Evolutionary conservation across 371 early-diverging fungal genomes (phyloP), one percentile per base, ranked within the genome.

Genomic region (Polyrhizophydium stewartii): DNA sequence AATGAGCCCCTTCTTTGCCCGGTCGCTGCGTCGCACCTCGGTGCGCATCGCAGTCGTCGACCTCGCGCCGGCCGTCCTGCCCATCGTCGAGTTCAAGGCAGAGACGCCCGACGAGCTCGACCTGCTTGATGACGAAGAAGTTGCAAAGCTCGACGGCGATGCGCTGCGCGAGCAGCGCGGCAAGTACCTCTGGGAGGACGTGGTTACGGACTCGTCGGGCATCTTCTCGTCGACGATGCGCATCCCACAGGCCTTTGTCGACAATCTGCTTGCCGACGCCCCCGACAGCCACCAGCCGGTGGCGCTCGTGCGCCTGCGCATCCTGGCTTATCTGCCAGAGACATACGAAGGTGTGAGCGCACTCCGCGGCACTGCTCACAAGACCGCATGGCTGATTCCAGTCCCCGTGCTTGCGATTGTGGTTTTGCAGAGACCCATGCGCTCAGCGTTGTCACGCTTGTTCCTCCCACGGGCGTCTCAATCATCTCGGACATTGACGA

Each of bases 401-500:
- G 37, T 27, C 13, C 10, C 33, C 21, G 55, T 33, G 22, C 19
- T n/a, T n/a, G n/a, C n/a, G n/a, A n/a, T n/a, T n/a, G n/a, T 37
- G 59, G 53, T 45, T 62, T 28, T 21, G 58, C 60, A 27, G 66
- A 59, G 10, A 56, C 55, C 17, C 60, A 68, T 33, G 56, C 72
- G n/a, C 62, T 61, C 47, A 79, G 78, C 1, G 60, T 70, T 7
- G 80, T 81, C 22, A 76, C 75, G 40, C 66, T 90, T 35, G 71
- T 90, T 51, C 76, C 77, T 5, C 79, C 77, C 2, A 58, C 55
- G 1, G 90, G 93, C 1, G 71, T 89, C 24, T 90, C 92, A 0
- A 64, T 93, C n/a, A 89, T 93, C 51, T 88, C 88, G 0, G 92
- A 93, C 68, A 88, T 93, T 53, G 92, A 93, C 75, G 92, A 92